Evolutionary conservation across 2,329 filamentous ascomycete species (phyloP), one percentile per base, ranked within the genome.

Genomic region (Colletotrichum cereale): DNA sequence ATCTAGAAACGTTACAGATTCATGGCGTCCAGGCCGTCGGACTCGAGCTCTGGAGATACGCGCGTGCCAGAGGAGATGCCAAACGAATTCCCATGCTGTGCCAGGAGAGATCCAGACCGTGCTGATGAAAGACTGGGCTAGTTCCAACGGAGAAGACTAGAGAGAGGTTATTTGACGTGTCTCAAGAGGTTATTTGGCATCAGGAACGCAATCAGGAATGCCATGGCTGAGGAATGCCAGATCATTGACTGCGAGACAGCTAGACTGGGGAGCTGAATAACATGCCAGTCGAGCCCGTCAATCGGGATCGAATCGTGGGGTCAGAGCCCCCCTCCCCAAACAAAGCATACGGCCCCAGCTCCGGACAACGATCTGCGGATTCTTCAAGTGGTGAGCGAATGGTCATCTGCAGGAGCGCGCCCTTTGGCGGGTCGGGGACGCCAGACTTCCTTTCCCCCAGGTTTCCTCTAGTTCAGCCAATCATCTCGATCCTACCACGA

Each of bases 211-310:
- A 42, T 38, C 18, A 38, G 40, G 31, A 24, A 42, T 11, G 48
- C n/a, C 10, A 14, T 31, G 47, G 61, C 34, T 63, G 8, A 34
- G n/a, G 44, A 62, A 62, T 62, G 31, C 24, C 26, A 16, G 11
- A 53, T 18, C 14, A 42, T 53, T 53, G 34, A 29, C 36, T n/a
- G 31, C 12, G n/a, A 26, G 58, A 62, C 31, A n/a, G 21, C 31
- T 18, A 18, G 16, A 24, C 29, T 24, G n/a, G 18, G n/a, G 21
- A 18, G 34, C 21, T 24, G 56, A 31, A 31, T 18, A n/a, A 34
- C 64, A 40, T 66, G 47, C 56, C 56, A 42, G 44, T 38, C 14
- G 47, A 62, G 38, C 56, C 47, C 64, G 26, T 40, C 56, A 62
- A 42, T 42, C 31, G 50, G 29, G 29, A 24, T 42, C 26, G 36